Evolutionary conservation across 257 asterid species (phyloP), one percentile per base, ranked within the genome.

Genomic region (Lantana camara): DNA sequence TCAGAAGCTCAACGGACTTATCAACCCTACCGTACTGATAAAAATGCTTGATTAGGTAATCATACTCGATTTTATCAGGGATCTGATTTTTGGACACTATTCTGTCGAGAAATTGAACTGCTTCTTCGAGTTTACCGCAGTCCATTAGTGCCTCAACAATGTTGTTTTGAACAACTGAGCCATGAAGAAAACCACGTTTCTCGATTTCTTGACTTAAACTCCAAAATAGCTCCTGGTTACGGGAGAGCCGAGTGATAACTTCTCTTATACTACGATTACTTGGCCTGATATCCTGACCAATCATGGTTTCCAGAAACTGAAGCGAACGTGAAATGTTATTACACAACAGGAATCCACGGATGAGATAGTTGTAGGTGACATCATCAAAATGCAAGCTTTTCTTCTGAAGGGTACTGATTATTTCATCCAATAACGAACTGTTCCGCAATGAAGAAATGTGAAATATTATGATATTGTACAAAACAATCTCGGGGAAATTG

Each of bases 141-240:
- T 20, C 14, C 20, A 94, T 73, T 54, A 85, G 82, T 23, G 68
- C 67, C 45, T 74, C 82, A 5, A 83, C 79, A 32, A 94, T 75
- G 37, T 44, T 63, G 32, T 11, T 80, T 63, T 87, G 97, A 49
- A 84, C 59, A 58, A 67, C 71, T 0, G 90, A 81, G 54, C 85
- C 79, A 21, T 79, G 94, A 57, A 53, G 14, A 92, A 90, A 85
- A 55, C 86, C 85, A 64, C 86, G 76, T 16, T 57, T 69, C 52
- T 82, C 96, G 95, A 90, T 80, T 81, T 84, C 82, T 61, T 50
- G 68, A 61, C 96, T 81, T 79, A 94, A 69, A 66, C 70, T 52
- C 10, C 44, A 82, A 10, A 85, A 3, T 35, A 35, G 69, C 65
- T 80, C 75, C 35, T 72, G 80, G 7, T 69, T 32, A 5, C 51